Percentiles rank a stretch among this genome's conserved stretches.
Conservation (phyloP, 2,329 filamentous ascomycete species). For the Coniochaeta prunicola region DNA sequence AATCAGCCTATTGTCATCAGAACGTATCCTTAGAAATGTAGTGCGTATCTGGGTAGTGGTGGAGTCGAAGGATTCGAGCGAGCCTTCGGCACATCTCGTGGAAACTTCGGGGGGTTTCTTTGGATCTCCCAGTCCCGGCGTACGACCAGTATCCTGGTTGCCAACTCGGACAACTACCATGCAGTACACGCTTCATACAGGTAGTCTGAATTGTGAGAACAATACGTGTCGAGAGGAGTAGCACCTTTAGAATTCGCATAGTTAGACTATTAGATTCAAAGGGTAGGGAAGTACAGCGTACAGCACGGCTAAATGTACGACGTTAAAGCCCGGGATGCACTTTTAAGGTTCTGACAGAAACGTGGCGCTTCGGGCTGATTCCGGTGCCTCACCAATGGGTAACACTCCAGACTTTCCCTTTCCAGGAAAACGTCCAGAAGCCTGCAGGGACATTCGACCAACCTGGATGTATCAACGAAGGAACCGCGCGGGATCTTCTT, state of each 20-base stretch:
- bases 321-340: no score
- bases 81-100: neutral
- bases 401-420: neutral
- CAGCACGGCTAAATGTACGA: neutral
- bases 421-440: neutral
- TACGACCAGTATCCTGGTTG: no score
- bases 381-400: neutral
- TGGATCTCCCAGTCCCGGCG: no score
- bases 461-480: neutral
- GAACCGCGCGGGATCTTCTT: neutral
- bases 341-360: neutral
- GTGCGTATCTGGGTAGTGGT: neutral
- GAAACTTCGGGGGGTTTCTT: neutral
- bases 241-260: no score
- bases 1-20: neutral
- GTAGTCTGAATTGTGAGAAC: no score
- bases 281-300: no score
- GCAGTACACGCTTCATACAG: no score
- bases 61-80: neutral
- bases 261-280: no score
- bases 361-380: neutral
- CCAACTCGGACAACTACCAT: no score
- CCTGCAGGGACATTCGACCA: neutral
- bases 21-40: no score
- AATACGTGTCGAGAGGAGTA: no score